Evolutionary conservation across 2,329 filamentous ascomycete species (phyloP).

Genomic region (Botrytis pseudocinerea): DNA sequence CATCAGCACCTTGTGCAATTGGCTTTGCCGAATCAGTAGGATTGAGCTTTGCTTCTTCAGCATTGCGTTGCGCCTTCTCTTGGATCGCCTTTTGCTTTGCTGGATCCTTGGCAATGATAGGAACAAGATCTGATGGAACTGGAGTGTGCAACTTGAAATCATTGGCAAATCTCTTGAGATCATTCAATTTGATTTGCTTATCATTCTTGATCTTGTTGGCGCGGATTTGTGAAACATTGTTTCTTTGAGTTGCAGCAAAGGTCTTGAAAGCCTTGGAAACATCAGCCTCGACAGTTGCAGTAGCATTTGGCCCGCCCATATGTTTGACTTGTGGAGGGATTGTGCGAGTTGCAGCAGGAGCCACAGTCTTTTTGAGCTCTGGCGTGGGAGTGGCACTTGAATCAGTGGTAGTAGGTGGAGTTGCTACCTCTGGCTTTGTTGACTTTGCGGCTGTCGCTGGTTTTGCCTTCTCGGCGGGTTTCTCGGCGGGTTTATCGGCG

Average conservation of each 20-base stretch:
- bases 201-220: conserved; percentile 66
- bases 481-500: conserved; percentile 36
- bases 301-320: conserved; percentile 51
- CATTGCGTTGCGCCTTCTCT: conserved; percentile 78
- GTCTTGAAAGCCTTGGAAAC: conserved; percentile 63
- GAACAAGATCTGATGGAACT: conserved; percentile 86
- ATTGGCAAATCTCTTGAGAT: conserved; percentile 90
- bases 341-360: conserved; percentile 42
- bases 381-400: conserved; percentile 32
- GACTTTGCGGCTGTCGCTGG: conserved; percentile 37
- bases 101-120: conserved; percentile 96
- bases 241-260: conserved; percentile 60
- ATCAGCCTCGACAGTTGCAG: conserved; percentile 61
- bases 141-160: conserved; percentile 94
- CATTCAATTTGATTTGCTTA: conserved; percentile 88
- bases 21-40: conserved; percentile 47
- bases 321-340: conserved; percentile 38
- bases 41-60: conserved; percentile 58
- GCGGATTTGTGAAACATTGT: conserved; percentile 57
- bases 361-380: conserved; percentile 36
- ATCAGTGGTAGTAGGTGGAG: conserved; percentile 37
- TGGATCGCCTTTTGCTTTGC: conserved; percentile 91
- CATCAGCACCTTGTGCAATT: conserved; percentile 49
- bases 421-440: conserved; percentile 34
- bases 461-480: conserved; percentile 35